These are phyloP conservation scores for Leccinum longicurvipes DNA, from an alignment of 768 basidiomycete genomes.

Conservation along the genomic window DNA sequence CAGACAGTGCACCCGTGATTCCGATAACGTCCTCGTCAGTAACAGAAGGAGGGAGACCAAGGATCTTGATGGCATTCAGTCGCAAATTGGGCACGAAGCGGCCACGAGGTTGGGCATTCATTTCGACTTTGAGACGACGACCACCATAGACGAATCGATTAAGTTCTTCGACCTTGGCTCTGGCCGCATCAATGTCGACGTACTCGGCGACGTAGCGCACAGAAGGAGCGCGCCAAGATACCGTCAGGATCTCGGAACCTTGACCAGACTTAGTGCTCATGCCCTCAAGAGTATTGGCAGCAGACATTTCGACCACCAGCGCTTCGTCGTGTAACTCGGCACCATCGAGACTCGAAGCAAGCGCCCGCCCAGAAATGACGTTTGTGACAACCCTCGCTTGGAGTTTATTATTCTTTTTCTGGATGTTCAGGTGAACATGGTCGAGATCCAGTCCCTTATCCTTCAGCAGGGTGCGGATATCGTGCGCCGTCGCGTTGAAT, in stretches of 20 bases:
- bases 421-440: slow-evolving; percentile 35
- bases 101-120: slow-evolving; percentile 40
- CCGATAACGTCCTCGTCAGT: slow-evolving; percentile 23
- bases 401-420: slow-evolving; percentile 25
- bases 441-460: slow-evolving; percentile 39
- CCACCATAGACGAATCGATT: slow-evolving; percentile 36
- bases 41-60: slow-evolving; percentile 35
- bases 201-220: slow-evolving; percentile 45
- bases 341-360: slow-evolving; percentile 46
- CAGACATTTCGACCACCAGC: slow-evolving; percentile 41
- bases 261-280: slow-evolving; percentile 39
- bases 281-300: slow-evolving; percentile 37
- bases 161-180: slow-evolving; percentile 34
- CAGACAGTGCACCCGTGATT: slow-evolving; percentile 30
- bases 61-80: slow-evolving; percentile 41
- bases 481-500: slow-evolving; percentile 32
- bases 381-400: slow-evolving; percentile 46
- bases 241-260: slow-evolving; percentile 39
- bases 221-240: slow-evolving; percentile 54
- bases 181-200: slow-evolving; percentile 15
- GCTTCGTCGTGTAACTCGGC: slow-evolving; percentile 43
- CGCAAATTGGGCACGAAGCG: slow-evolving; percentile 23
- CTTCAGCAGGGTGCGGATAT: slow-evolving; percentile 42
- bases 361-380: slow-evolving; percentile 36
- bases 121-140: slow-evolving; percentile 44